Evolutionary conservation across 768 basidiomycete genomes (phyloP).

Genomic region (Mycena olivaceomarginata): DNA sequence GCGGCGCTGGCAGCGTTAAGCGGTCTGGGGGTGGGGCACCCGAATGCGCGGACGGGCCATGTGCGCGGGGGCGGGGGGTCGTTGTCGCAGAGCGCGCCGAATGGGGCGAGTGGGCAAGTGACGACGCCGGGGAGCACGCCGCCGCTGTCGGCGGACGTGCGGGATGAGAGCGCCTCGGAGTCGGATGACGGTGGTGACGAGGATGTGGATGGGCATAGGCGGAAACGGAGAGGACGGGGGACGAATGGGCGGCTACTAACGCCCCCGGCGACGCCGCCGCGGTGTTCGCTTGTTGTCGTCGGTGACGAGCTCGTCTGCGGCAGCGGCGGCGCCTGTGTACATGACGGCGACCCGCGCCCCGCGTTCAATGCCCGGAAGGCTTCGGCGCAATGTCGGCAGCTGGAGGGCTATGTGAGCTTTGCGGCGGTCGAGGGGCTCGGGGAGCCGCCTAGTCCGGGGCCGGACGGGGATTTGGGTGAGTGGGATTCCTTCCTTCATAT

Average conservation of each 20-base stretch:
- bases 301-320: constrained; percentile 33
- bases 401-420: constrained; percentile 83
- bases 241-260: constrained; percentile 42
- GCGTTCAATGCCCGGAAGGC: constrained; percentile 80
- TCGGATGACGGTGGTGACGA: constrained; percentile 46
- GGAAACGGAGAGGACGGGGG: constrained; percentile 39
- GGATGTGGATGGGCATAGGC: constrained; percentile 44
- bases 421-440: constrained; percentile 81
- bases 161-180: constrained; percentile 18
- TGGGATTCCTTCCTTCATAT: background rate
- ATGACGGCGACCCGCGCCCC: constrained; percentile 45
- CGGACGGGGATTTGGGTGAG: constrained; percentile 24
- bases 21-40: background rate
- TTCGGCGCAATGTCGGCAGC: constrained; percentile 71
- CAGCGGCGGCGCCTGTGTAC: background rate
- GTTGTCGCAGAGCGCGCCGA: background rate
- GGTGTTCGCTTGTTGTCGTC: constrained; percentile 46
- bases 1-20: constrained; percentile 41
- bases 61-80: background rate
- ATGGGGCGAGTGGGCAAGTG: background rate
- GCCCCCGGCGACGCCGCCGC: constrained; percentile 54
- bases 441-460: constrained; percentile 62
- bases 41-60: background rate
- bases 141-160: constrained; percentile 40
- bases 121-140: constrained; percentile 44